phyloP scores from a whole-genome alignment of 345 rosid genomes.

The Abelmoschus esculentus region DNA sequence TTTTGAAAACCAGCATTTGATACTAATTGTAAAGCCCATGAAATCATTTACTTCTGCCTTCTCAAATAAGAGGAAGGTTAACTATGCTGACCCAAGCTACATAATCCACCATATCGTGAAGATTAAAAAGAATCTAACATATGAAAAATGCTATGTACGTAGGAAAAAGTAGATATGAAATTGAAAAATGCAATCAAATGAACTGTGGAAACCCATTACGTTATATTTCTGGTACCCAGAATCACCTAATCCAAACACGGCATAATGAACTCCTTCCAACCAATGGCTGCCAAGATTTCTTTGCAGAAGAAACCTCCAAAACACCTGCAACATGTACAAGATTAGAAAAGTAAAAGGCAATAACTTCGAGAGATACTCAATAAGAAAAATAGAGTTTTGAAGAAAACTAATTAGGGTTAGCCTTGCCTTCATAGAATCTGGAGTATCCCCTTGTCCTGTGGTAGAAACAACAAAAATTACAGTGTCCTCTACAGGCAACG shows the following conservation, averaged over 20 bases:
- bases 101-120: too few species aligned
- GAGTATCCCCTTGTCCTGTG: constrained; percentile 93
- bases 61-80: too few species aligned
- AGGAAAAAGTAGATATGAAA: too few species aligned
- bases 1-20: too few species aligned
- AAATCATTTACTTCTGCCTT: too few species aligned
- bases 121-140: too few species aligned
- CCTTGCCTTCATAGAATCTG: constrained; percentile 74
- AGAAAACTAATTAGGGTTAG: not conserved
- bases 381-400: not conserved
- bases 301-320: constrained; percentile 84
- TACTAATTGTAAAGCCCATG: too few species aligned
- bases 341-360: not conserved
- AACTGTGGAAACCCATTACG: constrained; percentile 28
- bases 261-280: constrained; percentile 59
- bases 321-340: constrained; percentile 30
- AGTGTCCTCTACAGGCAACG: constrained; percentile 42
- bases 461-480: constrained; percentile 84
- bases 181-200: not conserved
- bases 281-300: constrained; percentile 49
- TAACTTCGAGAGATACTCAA: not conserved
- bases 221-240: constrained; percentile 89
- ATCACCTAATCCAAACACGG: constrained; percentile 90
- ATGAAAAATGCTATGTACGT: too few species aligned
- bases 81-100: too few species aligned